These are phyloP conservation scores for Zymoseptoria pseudotritici DNA, from an alignment of 2,329 filamentous ascomycete genomes.

Conservation along the genomic window DNA sequence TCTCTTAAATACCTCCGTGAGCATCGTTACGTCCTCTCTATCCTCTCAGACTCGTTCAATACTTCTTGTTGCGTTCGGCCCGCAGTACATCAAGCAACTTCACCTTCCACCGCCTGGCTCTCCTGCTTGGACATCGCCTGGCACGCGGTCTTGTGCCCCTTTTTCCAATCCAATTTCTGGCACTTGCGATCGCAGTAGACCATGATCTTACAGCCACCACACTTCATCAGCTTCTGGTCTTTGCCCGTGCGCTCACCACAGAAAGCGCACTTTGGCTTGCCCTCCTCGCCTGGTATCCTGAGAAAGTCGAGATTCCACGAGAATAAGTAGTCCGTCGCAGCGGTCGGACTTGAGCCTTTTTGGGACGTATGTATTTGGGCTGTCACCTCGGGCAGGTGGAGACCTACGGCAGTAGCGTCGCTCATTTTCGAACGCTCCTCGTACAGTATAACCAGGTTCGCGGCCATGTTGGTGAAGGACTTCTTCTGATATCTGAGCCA, in stretches of 20 bases:
- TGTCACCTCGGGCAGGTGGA: not conserved
- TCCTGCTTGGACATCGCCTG: not conserved
- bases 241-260: not conserved
- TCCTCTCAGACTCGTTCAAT: too few species aligned
- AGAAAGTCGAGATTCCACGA: not conserved
- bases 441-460: not conserved
- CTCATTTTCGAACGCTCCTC: not conserved
- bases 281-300: not conserved
- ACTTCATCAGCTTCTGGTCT: slow-evolving; percentile 1
- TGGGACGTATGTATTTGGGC: not conserved
- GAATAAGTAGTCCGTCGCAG: not conserved
- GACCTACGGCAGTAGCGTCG: not conserved
- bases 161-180: slow-evolving; percentile 1
- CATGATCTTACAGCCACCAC: not conserved
- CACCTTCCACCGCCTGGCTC: not conserved
- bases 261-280: not conserved
- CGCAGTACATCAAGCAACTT: not conserved
- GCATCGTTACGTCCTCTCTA: too few species aligned
- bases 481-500: not conserved
- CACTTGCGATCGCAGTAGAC: slow-evolving; percentile 2
- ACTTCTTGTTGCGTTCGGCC: too few species aligned
- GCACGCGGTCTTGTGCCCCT: not conserved
- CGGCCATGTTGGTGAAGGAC: not conserved
- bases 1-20: too few species aligned
- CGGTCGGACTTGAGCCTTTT: not conserved